Percentiles rank a stretch among this genome's conserved stretches.
Evolutionary conservation across 306 rosid species (phyloP).

Genomic region (Lupinus albus): DNA sequence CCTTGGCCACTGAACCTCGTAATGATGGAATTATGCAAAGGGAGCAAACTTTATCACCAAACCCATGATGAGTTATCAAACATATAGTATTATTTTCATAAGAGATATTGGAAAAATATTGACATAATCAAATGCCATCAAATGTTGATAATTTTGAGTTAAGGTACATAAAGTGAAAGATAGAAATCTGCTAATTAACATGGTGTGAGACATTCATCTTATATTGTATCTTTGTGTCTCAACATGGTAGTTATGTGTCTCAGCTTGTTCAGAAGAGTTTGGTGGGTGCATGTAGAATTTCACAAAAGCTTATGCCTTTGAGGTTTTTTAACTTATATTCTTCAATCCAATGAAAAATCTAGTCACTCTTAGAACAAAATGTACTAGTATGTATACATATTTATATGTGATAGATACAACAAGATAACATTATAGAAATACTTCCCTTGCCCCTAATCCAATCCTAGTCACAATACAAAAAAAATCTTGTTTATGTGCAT

Average conservation of each 20-base stretch:
- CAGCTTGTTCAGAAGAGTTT: too few species aligned
- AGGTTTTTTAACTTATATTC: not conserved
- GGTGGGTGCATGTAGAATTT: too few species aligned
- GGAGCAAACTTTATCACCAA: conserved; percentile 78
- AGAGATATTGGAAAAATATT: not conserved
- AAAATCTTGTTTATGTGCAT: conserved; percentile 41
- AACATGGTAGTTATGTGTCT: too few species aligned
- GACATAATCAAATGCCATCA: not conserved
- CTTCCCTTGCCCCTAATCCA: conserved; percentile 31
- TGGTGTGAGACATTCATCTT: not conserved
- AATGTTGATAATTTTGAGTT: not conserved
- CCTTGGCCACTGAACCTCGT: conserved; percentile 97
- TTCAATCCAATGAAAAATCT: not conserved
- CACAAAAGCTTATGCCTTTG: not conserved
- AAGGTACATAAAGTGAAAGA: not conserved
- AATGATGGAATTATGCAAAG: conserved; percentile 70
- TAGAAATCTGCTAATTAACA: not conserved
- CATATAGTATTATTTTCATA: not conserved
- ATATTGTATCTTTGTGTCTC: not conserved
- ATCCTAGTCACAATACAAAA: conserved; percentile 42
- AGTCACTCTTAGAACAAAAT: conserved; percentile 28
- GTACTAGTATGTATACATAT: conserved; percentile 27
- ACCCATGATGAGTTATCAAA: conserved; percentile 48
- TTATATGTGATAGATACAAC: conserved; percentile 40
- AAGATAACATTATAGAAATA: conserved; percentile 27